Evolutionary conservation across 2,329 filamentous ascomycete species (phyloP).

Genomic region (Pseudogymnoascus sp.): DNA sequence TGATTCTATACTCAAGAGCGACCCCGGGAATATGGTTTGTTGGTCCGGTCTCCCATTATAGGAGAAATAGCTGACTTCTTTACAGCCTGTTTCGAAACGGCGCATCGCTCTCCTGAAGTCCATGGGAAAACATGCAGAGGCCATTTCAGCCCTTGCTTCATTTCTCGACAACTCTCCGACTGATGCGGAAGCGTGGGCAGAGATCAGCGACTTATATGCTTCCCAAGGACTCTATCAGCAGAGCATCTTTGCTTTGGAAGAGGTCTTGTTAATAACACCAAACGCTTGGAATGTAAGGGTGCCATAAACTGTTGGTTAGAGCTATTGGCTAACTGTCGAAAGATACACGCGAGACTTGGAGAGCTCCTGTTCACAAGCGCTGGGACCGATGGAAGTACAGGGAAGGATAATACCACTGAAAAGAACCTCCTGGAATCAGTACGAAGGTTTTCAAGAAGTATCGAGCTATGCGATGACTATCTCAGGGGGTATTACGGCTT

Average conservation of each 20-base stretch:
- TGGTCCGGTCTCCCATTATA: constrained; percentile 8
- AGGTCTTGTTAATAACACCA: constrained; percentile 76
- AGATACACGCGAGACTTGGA: constrained; percentile 82
- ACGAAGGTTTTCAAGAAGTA: constrained; percentile 78
- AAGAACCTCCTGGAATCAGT: constrained; percentile 64
- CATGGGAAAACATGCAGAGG: constrained; percentile 62
- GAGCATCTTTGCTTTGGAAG: constrained; percentile 81
- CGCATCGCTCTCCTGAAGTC: constrained; percentile 72
- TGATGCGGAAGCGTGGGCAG: constrained; percentile 88
- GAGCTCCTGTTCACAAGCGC: constrained; percentile 72
- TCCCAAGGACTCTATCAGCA: constrained; percentile 71
- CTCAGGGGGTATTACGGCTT: constrained; percentile 88
- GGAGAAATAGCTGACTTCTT: constrained; percentile 26
- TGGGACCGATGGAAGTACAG: constrained; percentile 33
- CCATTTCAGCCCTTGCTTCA: constrained; percentile 64
- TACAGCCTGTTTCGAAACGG: constrained; percentile 75
- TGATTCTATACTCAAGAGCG: constrained; percentile 63
- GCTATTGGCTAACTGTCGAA: constrained; percentile 26
- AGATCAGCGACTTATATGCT: constrained; percentile 81
- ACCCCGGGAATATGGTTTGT: constrained; percentile 72
- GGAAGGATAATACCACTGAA: constrained; percentile 32
- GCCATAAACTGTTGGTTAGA: constrained; percentile 1
- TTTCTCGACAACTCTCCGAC: constrained; percentile 79
- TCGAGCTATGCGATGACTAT: constrained; percentile 91
- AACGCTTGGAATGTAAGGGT: constrained; percentile 87